phyloP scores from a whole-genome alignment of 768 basidiomycete species.

The Glaciozyma antarctica region DNA sequence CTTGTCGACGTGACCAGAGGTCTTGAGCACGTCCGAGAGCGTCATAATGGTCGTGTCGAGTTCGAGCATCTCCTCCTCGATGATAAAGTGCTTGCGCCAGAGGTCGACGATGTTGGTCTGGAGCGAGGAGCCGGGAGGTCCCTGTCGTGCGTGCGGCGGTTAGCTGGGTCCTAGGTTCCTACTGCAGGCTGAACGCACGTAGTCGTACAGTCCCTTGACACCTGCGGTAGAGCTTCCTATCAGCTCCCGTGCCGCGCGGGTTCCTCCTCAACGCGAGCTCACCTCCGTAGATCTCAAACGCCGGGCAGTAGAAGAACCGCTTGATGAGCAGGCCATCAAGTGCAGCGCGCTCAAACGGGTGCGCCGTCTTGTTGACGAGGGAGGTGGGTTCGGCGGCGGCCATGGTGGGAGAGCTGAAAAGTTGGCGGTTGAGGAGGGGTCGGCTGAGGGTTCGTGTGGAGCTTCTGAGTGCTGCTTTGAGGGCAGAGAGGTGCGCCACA shows the following conservation, averaged over 20 bases:
- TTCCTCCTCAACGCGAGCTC: slow-evolving; percentile 34
- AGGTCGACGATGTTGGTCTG: slow-evolving; percentile 93
- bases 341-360: slow-evolving; percentile 68
- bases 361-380: slow-evolving; percentile 33
- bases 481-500: too few species aligned
- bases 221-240: slow-evolving; percentile 46
- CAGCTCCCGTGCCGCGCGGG: background rate
- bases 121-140: slow-evolving; percentile 86
- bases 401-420: background rate
- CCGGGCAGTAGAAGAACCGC: slow-evolving; percentile 94
- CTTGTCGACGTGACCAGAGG: slow-evolving; percentile 93
- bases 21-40: slow-evolving; percentile 83
- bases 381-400: background rate
- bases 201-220: slow-evolving; percentile 95
- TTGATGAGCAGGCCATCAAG: slow-evolving; percentile 78
- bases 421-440: too few species aligned
- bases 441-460: too few species aligned
- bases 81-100: slow-evolving; percentile 97
- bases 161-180: background rate
- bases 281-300: slow-evolving; percentile 99
- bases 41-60: slow-evolving; percentile 98
- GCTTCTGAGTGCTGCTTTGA: too few species aligned
- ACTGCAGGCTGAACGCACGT: slow-evolving; percentile 38
- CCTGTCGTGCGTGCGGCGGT: slow-evolving; percentile 37
- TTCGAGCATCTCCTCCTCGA: slow-evolving; percentile 97